Conservation (phyloP, 2,329 filamentous ascomycete genomes). For the Fusarium sp. region DNA sequence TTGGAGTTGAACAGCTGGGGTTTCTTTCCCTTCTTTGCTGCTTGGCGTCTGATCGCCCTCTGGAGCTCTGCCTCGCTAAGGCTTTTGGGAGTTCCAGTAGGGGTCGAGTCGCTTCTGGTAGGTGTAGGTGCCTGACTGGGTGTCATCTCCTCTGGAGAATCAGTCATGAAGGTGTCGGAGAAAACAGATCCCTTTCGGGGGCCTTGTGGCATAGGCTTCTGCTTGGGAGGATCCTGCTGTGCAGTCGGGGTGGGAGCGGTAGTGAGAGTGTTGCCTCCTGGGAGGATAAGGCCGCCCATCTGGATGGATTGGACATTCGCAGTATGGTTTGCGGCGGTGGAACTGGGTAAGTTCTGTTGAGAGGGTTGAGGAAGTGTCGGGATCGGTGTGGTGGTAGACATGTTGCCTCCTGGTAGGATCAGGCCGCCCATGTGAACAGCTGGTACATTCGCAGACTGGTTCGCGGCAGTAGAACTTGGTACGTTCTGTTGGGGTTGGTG, state of each 20-base stretch:
- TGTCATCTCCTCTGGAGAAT: background rate
- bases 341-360: background rate
- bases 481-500: background rate
- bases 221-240: background rate
- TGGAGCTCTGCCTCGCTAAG: background rate
- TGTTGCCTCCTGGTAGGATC: background rate
- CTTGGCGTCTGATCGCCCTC: background rate
- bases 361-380: background rate
- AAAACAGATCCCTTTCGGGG: background rate
- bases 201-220: background rate
- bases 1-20: constrained; percentile 2
- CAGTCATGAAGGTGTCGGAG: background rate
- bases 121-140: background rate
- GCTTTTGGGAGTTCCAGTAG: background rate
- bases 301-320: background rate
- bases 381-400: background rate
- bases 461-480: background rate
- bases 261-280: background rate
- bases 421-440: background rate
- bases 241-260: background rate
- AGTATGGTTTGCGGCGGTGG: background rate
- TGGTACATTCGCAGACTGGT: background rate
- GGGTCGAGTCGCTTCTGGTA: background rate
- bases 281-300: constrained; percentile 4
- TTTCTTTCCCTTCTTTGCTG: background rate